Evolutionary conservation across 2,329 filamentous ascomycete genomes (phyloP).

Genomic region (Ampelomyces quisqualis): DNA sequence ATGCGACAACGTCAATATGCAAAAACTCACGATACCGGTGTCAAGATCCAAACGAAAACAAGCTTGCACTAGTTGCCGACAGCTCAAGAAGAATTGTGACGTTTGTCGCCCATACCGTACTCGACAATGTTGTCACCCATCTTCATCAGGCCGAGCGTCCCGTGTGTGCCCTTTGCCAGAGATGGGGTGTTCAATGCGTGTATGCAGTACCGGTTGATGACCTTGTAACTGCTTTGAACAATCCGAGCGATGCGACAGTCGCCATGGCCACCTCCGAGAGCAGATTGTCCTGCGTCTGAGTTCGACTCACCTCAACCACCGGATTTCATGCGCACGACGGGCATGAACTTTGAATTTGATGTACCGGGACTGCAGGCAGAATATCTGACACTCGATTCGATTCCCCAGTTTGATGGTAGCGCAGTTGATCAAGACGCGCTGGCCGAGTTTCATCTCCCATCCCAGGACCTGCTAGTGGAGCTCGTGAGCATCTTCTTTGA

Average conservation of each 20-base stretch:
- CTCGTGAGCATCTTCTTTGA: slow-evolving; percentile 31
- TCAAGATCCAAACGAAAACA: slow-evolving; percentile 37
- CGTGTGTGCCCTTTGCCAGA: slow-evolving; percentile 25
- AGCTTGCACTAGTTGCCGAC: slow-evolving; percentile 35
- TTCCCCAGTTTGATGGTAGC: background rate
- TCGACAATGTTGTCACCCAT: slow-evolving; percentile 10
- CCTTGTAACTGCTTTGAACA: no score
- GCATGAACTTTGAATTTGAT: slow-evolving; percentile 13
- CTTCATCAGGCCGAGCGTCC: slow-evolving; percentile 33
- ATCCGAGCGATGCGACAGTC: background rate
- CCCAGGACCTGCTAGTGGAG: slow-evolving; percentile 16
- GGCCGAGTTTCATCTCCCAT: slow-evolving; percentile 15
- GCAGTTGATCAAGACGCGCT: slow-evolving; percentile 8
- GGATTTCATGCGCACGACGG: no score
- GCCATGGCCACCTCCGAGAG: no score
- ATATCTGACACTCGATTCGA: slow-evolving; percentile 5
- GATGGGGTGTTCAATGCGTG: slow-evolving; percentile 27
- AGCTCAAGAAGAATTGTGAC: slow-evolving; percentile 39
- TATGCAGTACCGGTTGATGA: slow-evolving; percentile 13
- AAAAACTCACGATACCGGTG: slow-evolving; percentile 23
- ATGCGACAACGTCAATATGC: slow-evolving; percentile 10
- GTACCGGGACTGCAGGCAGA: background rate
- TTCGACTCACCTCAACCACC: no score
- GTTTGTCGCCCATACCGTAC: slow-evolving; percentile 16
- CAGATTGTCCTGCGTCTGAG: no score